Base-by-base conservation (phyloP, 2,329 filamentous ascomycete genomes). In the Colletotrichum tropicale region DNA sequence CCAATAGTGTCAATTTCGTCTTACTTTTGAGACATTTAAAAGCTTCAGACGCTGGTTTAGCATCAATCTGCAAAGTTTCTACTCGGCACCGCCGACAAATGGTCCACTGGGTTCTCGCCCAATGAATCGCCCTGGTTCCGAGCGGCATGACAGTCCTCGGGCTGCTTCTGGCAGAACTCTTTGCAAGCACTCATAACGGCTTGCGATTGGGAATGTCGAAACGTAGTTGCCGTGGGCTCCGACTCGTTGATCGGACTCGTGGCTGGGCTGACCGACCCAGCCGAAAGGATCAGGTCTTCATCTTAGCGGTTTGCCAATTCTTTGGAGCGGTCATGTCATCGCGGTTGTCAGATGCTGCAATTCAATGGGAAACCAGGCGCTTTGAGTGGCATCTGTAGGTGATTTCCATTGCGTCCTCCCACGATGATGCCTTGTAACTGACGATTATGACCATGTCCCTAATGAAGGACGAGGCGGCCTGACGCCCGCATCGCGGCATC, bases 21-120 rank as follows among this genome's bases (percentile, higher is more conserved):
- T 13, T 21, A 26, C 4, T 4, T 4, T 13, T 15, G 4, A 9
- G 21, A 15, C 2, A 9, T 1, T 16, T 2, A 5, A 9, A 26
- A 21, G 21, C 21, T 56, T 8, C 52, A 26, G 1, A 56, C 52
- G 21, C 21, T 26, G 21, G 0, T 56, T 6, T 6, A 24, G 21
- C 15, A 10, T 56, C 15, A 15, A 21, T 55, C n/a, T 24, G 0
- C 52, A 56, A 56, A 16, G 6, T 16, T 26, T 26, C 52, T 56
- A 21, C n/a, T 1, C n/a, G 6, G 52, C 24, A 26, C 21, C 8
- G 21, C 21, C 52, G 0, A 26, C 52, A 26, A 56, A 56, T 12
- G 21, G 6, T 12, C 12, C 6, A 26, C 8, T 56, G 21, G 52
- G 52, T 26, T 16, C 21, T 56, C 21, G 12, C 21, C 21, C 12